These are phyloP conservation scores for Sporothrix globosa DNA, from an alignment of 2,329 filamentous ascomycete genomes.

Conservation along the genomic window DNA sequence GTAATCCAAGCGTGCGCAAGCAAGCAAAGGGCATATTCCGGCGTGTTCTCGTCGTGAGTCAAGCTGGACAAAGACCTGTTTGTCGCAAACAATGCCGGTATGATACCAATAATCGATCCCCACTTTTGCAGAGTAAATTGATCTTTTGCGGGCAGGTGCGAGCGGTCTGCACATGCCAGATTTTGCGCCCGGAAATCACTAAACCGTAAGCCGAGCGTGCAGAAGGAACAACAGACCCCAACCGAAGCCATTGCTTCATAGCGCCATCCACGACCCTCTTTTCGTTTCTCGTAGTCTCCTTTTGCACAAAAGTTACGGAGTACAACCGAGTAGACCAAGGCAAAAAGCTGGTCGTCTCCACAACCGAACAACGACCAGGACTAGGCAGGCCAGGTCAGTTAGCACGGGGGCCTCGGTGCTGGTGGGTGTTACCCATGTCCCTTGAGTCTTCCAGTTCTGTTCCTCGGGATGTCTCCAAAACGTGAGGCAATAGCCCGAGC, in stretches of 20 bases:
- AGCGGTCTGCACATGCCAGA: constrained; percentile 22
- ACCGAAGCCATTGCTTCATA: constrained; percentile 19
- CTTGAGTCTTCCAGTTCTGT: not conserved
- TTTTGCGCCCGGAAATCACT: constrained; percentile 28
- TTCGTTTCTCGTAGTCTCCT: constrained; percentile 11
- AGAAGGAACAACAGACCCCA: constrained; percentile 24
- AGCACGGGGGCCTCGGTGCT: constrained; percentile 15
- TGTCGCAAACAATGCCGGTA: not conserved
- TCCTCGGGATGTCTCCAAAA: constrained; percentile 19
- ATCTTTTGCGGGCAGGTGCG: not conserved
- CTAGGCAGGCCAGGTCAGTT: constrained; percentile 13
- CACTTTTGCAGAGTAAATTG: not conserved
- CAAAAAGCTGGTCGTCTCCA: constrained; percentile 25
- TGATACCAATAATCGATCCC: constrained; percentile 6
- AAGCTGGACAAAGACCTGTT: not conserved
- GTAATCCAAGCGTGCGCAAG: not conserved
- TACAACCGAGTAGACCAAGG: constrained; percentile 28
- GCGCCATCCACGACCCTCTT: constrained; percentile 20
- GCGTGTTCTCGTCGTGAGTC: constrained; percentile 2
- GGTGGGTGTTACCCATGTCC: not conserved
- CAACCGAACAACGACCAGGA: constrained; percentile 22
- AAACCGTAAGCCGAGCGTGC: constrained; percentile 31
- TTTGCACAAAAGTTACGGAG: constrained; percentile 24
- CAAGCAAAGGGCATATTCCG: constrained; percentile 7
- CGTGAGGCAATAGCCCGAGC: constrained; percentile 25